phyloP scores from a whole-genome alignment of 305 asterid genomes.

The Fraxinus paxiana region DNA sequence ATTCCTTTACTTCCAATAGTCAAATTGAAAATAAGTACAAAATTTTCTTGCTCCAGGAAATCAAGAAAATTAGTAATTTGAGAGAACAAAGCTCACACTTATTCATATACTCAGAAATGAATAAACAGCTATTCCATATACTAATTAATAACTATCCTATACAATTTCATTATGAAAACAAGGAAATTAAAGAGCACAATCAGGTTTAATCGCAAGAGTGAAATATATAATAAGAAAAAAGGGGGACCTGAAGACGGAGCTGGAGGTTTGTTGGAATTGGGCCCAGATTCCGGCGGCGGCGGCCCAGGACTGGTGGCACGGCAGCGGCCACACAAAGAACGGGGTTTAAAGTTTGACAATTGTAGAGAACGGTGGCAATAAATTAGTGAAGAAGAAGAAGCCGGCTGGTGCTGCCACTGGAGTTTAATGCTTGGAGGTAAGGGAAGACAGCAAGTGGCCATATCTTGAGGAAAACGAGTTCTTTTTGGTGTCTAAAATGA shows the following conservation, averaged over 20 bases:
- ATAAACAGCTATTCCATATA: not conserved
- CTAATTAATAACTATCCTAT: not conserved
- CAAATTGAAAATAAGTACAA: not conserved
- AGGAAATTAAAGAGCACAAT: not conserved
- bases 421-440: conserved; percentile 22
- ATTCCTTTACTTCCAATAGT: not conserved
- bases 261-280: conserved; percentile 23
- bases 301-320: conserved; percentile 39
- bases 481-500: not conserved
- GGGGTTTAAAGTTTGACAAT: conserved; percentile 17
- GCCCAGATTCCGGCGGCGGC: conserved; percentile 23
- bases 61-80: not conserved
- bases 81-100: conserved; percentile 10
- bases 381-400: conserved; percentile 18
- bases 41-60: not conserved
- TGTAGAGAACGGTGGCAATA: conserved; percentile 34
- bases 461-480: conserved; percentile 12
- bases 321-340: conserved; percentile 32
- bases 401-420: conserved; percentile 11
- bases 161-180: not conserved
- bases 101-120: not conserved
- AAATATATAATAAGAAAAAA: not conserved
- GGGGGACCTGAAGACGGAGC: conserved; percentile 39
- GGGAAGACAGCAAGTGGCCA: conserved; percentile 35
- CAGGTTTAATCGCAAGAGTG: not conserved